Evolutionary conservation across 2,329 filamentous ascomycete species (phyloP).

Genomic region (Penicillium sp.): DNA sequence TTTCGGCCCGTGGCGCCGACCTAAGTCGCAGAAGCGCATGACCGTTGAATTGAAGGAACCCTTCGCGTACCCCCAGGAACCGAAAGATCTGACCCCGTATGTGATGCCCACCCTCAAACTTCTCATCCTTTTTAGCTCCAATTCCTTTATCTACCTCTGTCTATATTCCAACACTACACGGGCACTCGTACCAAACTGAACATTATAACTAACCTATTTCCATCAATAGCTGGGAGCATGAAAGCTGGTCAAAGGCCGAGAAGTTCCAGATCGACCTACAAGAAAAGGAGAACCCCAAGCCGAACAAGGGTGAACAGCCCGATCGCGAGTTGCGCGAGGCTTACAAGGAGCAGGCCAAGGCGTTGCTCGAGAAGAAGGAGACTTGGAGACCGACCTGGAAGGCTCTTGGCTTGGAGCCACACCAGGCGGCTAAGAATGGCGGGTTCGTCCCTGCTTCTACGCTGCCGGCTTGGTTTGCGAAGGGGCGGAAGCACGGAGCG

Average conservation of each 20-base stretch:
- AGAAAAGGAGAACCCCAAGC: constrained; percentile 38
- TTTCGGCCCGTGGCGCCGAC: constrained; percentile 65
- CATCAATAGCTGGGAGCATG: constrained; percentile 59
- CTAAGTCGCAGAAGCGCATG: constrained; percentile 82
- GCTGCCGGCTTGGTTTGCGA: constrained; percentile 5
- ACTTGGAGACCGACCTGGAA: constrained; percentile 60
- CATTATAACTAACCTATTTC: constrained; percentile 13
- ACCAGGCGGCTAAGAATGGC: constrained; percentile 18
- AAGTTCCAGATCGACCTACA: constrained; percentile 42
- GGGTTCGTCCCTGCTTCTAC: background rate
- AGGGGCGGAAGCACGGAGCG: constrained; percentile 14
- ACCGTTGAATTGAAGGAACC: constrained; percentile 83
- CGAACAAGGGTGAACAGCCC: constrained; percentile 31
- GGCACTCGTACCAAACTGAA: background rate
- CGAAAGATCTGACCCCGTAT: constrained; percentile 60
- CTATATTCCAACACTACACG: constrained; percentile 1
- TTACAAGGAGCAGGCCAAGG: constrained; percentile 62
- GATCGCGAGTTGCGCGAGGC: constrained; percentile 37
- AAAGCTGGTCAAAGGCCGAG: constrained; percentile 54
- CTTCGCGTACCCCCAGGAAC: constrained; percentile 80
- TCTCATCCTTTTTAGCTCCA: background rate
- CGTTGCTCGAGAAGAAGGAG: constrained; percentile 60
- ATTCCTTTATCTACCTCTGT: constrained; percentile 1
- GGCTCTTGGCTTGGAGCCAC: constrained; percentile 40
- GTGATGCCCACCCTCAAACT: constrained; percentile 26